phyloP scores from a whole-genome alignment of 2,329 filamentous ascomycete genomes.

The Phialophora macrospora region DNA sequence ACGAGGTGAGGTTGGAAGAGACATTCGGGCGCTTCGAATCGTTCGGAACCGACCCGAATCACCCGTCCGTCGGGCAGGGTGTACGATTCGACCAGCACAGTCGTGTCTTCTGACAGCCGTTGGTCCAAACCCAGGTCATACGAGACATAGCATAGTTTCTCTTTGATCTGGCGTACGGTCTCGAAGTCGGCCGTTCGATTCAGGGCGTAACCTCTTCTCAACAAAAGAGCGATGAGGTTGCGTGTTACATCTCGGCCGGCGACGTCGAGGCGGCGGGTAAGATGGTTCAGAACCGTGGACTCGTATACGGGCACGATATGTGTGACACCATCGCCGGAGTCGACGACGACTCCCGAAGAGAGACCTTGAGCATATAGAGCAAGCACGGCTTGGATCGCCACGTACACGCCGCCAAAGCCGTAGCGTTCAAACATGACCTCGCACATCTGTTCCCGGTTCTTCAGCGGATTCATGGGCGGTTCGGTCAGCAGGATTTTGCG shows the following conservation, averaged over 20 bases:
- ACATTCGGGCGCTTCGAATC: constrained; percentile 97
- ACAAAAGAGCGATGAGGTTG: constrained; percentile 92
- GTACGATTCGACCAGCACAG: constrained; percentile 95
- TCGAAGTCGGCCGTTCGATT: constrained; percentile 99
- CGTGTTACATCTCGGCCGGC: constrained; percentile 97
- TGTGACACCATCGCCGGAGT: constrained; percentile 96
- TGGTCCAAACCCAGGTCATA: constrained; percentile 98
- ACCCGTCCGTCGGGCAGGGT: constrained; percentile 95
- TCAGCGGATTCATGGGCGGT: constrained; percentile 95
- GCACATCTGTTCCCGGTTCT: constrained; percentile 96
- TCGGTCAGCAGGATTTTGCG: constrained; percentile 98
- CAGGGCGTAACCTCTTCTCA: constrained; percentile 91
- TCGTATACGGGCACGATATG: constrained; percentile 99
- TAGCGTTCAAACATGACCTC: constrained; percentile 99
- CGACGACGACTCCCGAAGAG: constrained; percentile 94
- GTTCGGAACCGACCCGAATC: constrained; percentile 93
- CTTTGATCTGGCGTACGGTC: constrained; percentile 98
- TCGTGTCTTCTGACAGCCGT: constrained; percentile 94
- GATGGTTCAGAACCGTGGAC: constrained; percentile 94
- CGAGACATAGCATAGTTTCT: constrained; percentile 99
- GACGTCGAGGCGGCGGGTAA: constrained; percentile 91
- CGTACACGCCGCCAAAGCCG: constrained; percentile 93
- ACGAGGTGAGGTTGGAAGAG: constrained; percentile 98
- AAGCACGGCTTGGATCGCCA: constrained; percentile 95
- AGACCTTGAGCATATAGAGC: constrained; percentile 95